Evolutionary conservation across 2,329 filamentous ascomycete species (phyloP).

Genomic region (Zymoseptoria pseudotritici): DNA sequence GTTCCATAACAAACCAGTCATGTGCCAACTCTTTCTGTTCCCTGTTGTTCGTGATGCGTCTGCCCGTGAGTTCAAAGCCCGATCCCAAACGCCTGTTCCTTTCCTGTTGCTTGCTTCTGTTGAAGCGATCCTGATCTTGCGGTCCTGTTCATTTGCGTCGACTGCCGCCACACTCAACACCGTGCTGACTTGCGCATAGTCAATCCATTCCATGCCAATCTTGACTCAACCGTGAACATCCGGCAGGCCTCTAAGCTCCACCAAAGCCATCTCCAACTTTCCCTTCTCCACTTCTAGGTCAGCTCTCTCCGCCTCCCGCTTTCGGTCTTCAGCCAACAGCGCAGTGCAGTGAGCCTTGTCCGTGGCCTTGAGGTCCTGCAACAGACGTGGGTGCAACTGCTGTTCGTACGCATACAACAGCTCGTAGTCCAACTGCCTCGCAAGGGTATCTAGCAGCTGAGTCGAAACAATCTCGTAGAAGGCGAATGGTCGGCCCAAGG

Average conservation of each 20-base stretch:
- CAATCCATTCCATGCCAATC: background rate
- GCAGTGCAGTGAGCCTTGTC: constrained; percentile 17
- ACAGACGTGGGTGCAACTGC: constrained; percentile 5
- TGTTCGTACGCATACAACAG: constrained; percentile 14
- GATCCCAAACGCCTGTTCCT: background rate
- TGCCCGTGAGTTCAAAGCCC: background rate
- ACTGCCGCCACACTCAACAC: too few species aligned
- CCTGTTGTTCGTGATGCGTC: background rate
- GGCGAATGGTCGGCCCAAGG: constrained; percentile 56
- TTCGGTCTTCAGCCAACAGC: constrained; percentile 31
- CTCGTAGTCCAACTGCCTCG: constrained; percentile 15
- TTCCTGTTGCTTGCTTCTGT: background rate
- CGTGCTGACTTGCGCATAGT: too few species aligned
- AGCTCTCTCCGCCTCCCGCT: constrained; percentile 21
- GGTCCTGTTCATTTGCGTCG: background rate
- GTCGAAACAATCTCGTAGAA: constrained; percentile 63
- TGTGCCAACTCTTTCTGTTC: background rate
- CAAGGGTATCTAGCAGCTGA: constrained; percentile 54
- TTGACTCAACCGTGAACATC: constrained; percentile 6
- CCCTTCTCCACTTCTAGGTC: constrained; percentile 23
- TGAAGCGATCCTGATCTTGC: background rate
- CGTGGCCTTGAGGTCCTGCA: constrained; percentile 3
- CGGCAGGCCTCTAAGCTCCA: constrained; percentile 15
- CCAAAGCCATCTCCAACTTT: constrained; percentile 26
- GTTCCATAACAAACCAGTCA: background rate